A percentile compares a stretch with the other conserved stretches of the same genome.
Evolutionary conservation across 495 filamentous ascomycete species (phyloP).

Genomic region (Aspergillus funiculosus): DNA sequence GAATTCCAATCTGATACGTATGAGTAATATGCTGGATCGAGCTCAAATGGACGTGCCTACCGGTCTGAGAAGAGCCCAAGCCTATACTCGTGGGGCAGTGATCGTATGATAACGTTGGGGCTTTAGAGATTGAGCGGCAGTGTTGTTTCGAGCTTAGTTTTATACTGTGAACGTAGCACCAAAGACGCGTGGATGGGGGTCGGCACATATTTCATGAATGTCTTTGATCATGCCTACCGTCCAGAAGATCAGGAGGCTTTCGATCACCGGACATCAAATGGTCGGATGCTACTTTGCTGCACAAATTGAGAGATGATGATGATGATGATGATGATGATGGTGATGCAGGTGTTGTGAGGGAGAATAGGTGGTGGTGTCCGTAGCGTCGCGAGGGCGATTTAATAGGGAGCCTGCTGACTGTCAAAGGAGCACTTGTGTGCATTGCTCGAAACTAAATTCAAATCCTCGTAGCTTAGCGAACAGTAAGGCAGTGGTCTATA

Average conservation of each 20-base stretch:
- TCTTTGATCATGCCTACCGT: background rate
- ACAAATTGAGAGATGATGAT: too few relatives aligned
- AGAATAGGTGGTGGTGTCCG: too few relatives aligned
- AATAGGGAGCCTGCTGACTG: too few relatives aligned
- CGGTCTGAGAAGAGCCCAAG: slow-evolving; percentile 14
- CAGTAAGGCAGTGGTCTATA: too few relatives aligned
- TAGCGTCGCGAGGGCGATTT: too few relatives aligned
- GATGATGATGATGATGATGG: too few relatives aligned
- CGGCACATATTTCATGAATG: slow-evolving; percentile 16
- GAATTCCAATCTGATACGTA: slow-evolving; percentile 28
- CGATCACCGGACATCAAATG: background rate
- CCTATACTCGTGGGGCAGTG: slow-evolving; percentile 1
- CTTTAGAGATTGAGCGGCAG: slow-evolving; percentile 15
- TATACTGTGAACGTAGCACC: slow-evolving; percentile 12
- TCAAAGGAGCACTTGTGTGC: too few relatives aligned
- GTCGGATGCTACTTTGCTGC: too few relatives aligned
- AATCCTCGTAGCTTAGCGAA: too few relatives aligned
- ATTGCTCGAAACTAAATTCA: too few relatives aligned
- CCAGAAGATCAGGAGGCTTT: background rate
- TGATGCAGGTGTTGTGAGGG: too few relatives aligned
- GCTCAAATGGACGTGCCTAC: slow-evolving; percentile 16
- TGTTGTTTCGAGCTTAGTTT: slow-evolving; percentile 8
- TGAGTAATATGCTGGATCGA: slow-evolving; percentile 12
- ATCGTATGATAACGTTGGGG: slow-evolving; percentile 5
- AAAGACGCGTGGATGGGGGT: slow-evolving; percentile 14